Evolutionary conservation across 1,284 basidiomycete genomes (phyloP), one percentile per base, ranked within the genome.

Genomic region (Ganoderma boninense): DNA sequence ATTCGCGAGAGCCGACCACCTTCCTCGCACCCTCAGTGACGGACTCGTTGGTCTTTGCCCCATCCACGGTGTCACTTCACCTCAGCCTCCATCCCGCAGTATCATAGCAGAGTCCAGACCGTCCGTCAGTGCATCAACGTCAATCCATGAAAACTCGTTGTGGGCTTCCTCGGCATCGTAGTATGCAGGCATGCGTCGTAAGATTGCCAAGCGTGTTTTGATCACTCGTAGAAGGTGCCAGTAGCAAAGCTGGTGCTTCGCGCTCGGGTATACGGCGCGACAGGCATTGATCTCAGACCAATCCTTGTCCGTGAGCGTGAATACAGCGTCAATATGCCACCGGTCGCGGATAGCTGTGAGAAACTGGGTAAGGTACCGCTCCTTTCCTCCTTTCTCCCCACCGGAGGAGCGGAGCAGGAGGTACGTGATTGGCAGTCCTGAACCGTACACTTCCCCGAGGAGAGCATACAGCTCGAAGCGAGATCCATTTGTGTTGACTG

Each of bases 281-380:
- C 74, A 72, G 0, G 73, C 75, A 46, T 73, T 71, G 64, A 76
- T 76, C 23, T 75, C 75, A 0, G 75, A 73, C 71, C 69, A 73
- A 43, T 74, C 75, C 60, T 76, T 76, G 70, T 73, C 75, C 0
- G 68, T 59, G 1, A 76, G 63, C 16, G 67, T 73, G 38, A 65
- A 74, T 26, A 71, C 68, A 2, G 69, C 69, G 26, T 70, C 18
- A 1, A 75, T 64, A 16, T 65, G 44, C 32, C 69, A 72, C 4
- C 13, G 29, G 16, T 29, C 54, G 18, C 54, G 29, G 23, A 52
- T 11, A 52, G 49, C 23, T 11, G 20, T n/a, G 10, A 56, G 18
- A 18, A 56, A 56, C 13, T 29, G 54, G 3, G 26, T 32, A 5
- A 56, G 16, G 6, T 16, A 29, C 5, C 26, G 26, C 26, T 32